A percentile compares a stretch with the other conserved stretches of the same genome.
These are phyloP conservation scores for Botrytis cinerea DNA, from an alignment of 2,329 filamentous ascomycete genomes.

Conservation along the genomic window DNA sequence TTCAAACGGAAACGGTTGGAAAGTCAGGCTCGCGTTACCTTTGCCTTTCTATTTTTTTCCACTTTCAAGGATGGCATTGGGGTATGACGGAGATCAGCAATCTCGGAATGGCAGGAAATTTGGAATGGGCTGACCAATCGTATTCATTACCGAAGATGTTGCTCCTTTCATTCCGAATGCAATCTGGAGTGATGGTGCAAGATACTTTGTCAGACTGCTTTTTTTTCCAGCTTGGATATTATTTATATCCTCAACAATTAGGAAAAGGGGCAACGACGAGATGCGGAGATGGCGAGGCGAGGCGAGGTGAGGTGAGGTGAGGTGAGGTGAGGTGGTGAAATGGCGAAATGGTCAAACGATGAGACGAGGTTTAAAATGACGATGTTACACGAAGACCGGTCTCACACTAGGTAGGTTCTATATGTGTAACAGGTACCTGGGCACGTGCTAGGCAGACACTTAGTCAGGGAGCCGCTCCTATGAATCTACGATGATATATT, in stretches of 20 bases:
- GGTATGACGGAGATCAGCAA: constrained; percentile 21
- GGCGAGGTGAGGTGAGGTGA: too few relatives aligned
- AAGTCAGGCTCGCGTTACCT: not conserved
- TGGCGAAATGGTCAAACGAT: not conserved
- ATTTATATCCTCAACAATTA: constrained; percentile 4
- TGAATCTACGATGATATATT: not conserved
- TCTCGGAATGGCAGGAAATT: constrained; percentile 8
- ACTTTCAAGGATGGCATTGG: constrained; percentile 30
- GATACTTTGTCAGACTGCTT: not conserved
- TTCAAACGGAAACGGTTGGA: not conserved
- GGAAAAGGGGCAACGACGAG: not conserved
- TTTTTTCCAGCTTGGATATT: not conserved
- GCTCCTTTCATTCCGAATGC: not conserved
- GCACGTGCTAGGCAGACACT: too few relatives aligned
- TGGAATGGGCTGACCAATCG: constrained; percentile 1
- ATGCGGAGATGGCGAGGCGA: too few relatives aligned
- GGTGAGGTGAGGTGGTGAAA: too few relatives aligned
- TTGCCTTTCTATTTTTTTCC: not conserved
- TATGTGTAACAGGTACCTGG: not conserved
- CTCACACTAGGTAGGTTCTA: not conserved
- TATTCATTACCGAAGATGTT: constrained; percentile 1
- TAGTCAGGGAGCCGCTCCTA: not conserved
- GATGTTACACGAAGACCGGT: not conserved
- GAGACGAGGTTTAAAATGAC: not conserved
- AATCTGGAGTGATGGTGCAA: not conserved